Evolutionary conservation across 768 basidiomycete species (phyloP).

Genomic region (Coprinellus micaceus): DNA sequence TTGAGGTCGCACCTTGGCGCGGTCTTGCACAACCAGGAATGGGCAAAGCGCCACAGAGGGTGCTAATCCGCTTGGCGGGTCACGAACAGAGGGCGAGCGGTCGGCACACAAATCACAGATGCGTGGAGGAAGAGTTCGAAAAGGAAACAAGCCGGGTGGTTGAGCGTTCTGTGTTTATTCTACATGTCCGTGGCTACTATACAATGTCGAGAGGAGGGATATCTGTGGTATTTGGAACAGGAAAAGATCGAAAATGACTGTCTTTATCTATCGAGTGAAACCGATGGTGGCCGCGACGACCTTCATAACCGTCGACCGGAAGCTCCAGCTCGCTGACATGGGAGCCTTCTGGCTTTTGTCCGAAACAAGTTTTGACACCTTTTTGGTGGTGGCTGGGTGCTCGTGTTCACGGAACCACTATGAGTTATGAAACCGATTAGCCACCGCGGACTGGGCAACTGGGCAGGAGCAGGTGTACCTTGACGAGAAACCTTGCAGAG

Average conservation of each 20-base stretch:
- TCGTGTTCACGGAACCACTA: slow-evolving; percentile 44
- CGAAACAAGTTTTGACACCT: no score
- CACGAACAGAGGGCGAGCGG: no score
- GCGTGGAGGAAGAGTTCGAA: no score
- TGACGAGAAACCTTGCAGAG: slow-evolving; percentile 52
- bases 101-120: no score
- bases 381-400: slow-evolving; percentile 1
- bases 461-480: slow-evolving; percentile 33
- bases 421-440: neutral
- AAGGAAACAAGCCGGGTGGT: no score
- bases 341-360: slow-evolving; percentile 3
- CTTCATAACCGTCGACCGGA: slow-evolving; percentile 10
- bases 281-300: slow-evolving; percentile 8
- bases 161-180: neutral
- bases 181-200: neutral
- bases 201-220: neutral
- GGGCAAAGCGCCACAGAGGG: no score
- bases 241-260: neutral
- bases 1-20: no score
- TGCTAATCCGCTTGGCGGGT: no score
- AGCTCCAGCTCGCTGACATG: neutral
- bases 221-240: neutral
- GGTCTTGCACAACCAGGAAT: no score
- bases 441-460: neutral
- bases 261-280: slow-evolving; percentile 8